Evolutionary conservation across 164 flowering plant species (phyloP).

Genomic region (Warburgia ugandensis): DNA sequence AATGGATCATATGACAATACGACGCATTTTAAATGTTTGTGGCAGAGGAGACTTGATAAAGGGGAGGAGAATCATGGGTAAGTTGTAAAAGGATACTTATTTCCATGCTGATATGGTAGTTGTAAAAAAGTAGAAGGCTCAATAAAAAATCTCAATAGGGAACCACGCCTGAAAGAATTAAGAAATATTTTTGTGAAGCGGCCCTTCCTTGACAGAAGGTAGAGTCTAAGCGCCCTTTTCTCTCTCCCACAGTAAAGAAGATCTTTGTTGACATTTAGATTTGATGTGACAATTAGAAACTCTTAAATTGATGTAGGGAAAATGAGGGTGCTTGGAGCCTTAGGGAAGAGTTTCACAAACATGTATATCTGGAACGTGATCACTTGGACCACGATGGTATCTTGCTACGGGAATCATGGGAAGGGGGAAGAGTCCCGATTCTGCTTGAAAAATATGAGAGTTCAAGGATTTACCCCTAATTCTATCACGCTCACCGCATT

Average conservation of each 20-base stretch:
- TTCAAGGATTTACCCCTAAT: conserved; percentile 34
- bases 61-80: conserved; percentile 48
- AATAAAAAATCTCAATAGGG: no score
- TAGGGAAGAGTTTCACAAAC: conserved; percentile 19
- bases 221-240: no score
- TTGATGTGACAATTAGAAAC: no score
- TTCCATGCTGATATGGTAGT: conserved; percentile 31
- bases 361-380: conserved; percentile 31
- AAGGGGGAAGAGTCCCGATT: conserved; percentile 39
- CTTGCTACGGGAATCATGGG: conserved; percentile 53
- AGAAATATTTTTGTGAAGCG: no score
- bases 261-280: no score
- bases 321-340: conserved; percentile 26
- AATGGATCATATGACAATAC: conserved; percentile 34
- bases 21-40: conserved; percentile 42
- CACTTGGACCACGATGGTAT: conserved; percentile 58
- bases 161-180: no score
- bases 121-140: no score
- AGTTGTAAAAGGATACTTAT: conserved; percentile 20
- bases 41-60: conserved; percentile 40
- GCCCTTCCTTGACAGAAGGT: no score
- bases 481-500: conserved; percentile 43
- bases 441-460: conserved; percentile 37
- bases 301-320: conserved; percentile 69
- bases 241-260: no score